Percentiles rank a stretch among this genome's conserved stretches.
phyloP scores from a whole-genome alignment of 768 basidiomycete genomes.

The Melanogaster broomeanus region DNA sequence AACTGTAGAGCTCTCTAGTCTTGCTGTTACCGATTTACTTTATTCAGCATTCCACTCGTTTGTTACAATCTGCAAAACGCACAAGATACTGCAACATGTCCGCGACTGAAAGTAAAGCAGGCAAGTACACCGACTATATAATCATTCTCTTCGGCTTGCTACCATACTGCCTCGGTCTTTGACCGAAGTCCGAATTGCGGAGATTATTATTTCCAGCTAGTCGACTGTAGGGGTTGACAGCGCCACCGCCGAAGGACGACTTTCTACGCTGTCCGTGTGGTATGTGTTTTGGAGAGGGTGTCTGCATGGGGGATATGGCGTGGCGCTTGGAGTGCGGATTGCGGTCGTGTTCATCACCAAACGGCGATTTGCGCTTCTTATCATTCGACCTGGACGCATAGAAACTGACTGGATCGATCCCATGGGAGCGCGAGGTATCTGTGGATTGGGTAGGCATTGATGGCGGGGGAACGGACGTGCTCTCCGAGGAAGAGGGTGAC shows the following conservation, averaged over 20 bases:
- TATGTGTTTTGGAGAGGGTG: constrained; percentile 24
- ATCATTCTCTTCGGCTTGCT: constrained; percentile 37
- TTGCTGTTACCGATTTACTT: not conserved
- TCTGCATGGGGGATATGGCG: constrained; percentile 19
- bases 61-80: constrained; percentile 6
- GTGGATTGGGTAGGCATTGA: constrained; percentile 21
- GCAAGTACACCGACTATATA: constrained; percentile 31
- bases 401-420: constrained; percentile 37
- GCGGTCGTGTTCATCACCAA: constrained; percentile 31
- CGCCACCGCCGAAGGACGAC: constrained; percentile 32
- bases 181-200: constrained; percentile 22
- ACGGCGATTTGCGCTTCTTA: constrained; percentile 44
- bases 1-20: constrained; percentile 41
- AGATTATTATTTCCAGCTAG: constrained; percentile 38
- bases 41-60: not conserved
- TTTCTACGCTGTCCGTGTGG: constrained; percentile 24
- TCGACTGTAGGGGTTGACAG: constrained; percentile 37
- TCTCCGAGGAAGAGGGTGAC: constrained; percentile 33
- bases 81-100: not conserved
- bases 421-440: constrained; percentile 20
- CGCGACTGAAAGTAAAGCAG: not conserved
- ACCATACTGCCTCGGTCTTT: constrained; percentile 29
- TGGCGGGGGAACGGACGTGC: constrained; percentile 18
- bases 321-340: constrained; percentile 20
- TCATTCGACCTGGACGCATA: constrained; percentile 36